Conservation (phyloP, 208 protist genomes). For the Phytomonas sp. region DNA sequence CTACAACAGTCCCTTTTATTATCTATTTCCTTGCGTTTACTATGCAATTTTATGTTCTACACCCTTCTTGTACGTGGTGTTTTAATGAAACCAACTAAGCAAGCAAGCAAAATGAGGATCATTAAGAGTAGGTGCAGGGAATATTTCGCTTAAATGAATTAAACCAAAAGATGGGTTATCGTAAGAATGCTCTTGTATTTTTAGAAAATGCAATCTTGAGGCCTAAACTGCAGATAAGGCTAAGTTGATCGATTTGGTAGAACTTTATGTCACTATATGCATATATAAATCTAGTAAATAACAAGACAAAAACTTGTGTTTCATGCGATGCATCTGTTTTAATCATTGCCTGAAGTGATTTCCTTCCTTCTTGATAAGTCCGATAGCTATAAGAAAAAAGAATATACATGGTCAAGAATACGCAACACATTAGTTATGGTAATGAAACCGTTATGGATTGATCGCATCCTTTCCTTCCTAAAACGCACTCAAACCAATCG, state of each 20-base stretch:
- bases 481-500: neutral
- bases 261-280: neutral
- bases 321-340: neutral
- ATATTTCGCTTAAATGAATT: no score
- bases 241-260: neutral
- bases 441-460: neutral
- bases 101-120: no score
- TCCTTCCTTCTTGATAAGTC: neutral
- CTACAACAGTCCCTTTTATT: neutral
- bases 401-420: neutral
- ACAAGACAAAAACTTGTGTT: neutral
- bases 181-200: neutral
- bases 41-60: slow-evolving; percentile 6
- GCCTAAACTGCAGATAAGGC: neutral
- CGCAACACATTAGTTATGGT: neutral
- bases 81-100: neutral
- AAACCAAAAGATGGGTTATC: neutral
- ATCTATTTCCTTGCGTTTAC: slow-evolving; percentile 5
- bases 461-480: neutral
- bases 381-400: neutral
- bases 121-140: no score
- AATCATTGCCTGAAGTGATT: neutral
- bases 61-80: neutral
- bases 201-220: neutral
- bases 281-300: neutral